Percentiles rank a stretch among this genome's conserved stretches.
phyloP scores from a whole-genome alignment of 208 protist genomes.

The Vickermania ingenoplastis region DNA sequence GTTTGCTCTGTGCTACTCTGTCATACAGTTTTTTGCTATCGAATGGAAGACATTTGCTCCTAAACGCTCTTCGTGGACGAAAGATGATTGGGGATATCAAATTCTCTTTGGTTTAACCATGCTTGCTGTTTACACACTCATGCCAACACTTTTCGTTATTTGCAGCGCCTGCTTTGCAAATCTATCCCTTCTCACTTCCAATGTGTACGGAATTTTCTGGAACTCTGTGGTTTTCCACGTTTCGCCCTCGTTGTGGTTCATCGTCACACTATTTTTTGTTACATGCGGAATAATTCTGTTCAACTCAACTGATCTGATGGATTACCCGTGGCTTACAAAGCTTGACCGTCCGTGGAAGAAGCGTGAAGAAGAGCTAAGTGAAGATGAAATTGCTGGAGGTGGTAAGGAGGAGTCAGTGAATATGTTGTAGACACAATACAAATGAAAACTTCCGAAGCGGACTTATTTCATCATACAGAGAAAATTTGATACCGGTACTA shows the following conservation, averaged over 20 bases:
- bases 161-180: slow-evolving; percentile 78
- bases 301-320: slow-evolving; percentile 52
- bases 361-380: neutral
- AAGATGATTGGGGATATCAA: slow-evolving; percentile 61
- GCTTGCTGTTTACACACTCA: slow-evolving; percentile 63
- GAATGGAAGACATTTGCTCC: slow-evolving; percentile 58
- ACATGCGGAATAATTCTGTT: slow-evolving; percentile 54
- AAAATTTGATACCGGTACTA: too few relatives aligned
- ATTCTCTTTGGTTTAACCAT: slow-evolving; percentile 78
- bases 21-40: slow-evolving; percentile 70
- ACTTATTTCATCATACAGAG: too few relatives aligned
- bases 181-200: slow-evolving; percentile 59
- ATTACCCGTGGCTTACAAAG: slow-evolving; percentile 29
- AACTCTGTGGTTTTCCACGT: slow-evolving; percentile 73
- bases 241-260: slow-evolving; percentile 55
- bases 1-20: slow-evolving; percentile 50
- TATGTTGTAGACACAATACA: too few relatives aligned
- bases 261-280: slow-evolving; percentile 68
- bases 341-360: slow-evolving; percentile 62
- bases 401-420: too few relatives aligned
- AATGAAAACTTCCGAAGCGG: too few relatives aligned
- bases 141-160: slow-evolving; percentile 62
- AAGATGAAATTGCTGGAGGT: neutral
- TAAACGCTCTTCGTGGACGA: slow-evolving; percentile 34
- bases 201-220: slow-evolving; percentile 78